phyloP scores from a whole-genome alignment of 2,329 filamentous ascomycete species.

The Fusarium anguioides region DNA sequence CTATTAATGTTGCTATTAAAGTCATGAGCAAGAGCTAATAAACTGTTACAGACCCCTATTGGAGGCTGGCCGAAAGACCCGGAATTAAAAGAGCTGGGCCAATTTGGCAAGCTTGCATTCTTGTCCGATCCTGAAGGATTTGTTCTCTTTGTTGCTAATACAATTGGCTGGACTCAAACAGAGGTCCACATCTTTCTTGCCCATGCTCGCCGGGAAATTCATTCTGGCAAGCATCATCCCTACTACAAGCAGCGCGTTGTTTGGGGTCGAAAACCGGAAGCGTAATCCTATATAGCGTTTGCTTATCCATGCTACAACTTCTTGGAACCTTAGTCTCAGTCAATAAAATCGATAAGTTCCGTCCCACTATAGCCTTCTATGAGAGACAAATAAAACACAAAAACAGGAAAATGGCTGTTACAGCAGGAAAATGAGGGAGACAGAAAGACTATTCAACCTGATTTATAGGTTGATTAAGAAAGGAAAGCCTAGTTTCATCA shows the following conservation, averaged over 20 bases:
- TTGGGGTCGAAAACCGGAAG: constrained; percentile 8
- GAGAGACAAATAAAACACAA: no score
- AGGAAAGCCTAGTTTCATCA: no score
- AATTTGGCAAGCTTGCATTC: constrained; percentile 5
- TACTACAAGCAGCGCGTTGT: constrained; percentile 12
- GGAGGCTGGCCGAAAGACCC: constrained; percentile 14
- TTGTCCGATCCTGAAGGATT: constrained; percentile 1
- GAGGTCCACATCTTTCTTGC: constrained; percentile 14
- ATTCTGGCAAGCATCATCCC: constrained; percentile 4
- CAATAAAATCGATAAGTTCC: no score
- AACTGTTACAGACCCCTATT: not conserved
- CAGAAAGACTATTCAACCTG: no score
- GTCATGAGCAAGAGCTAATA: not conserved
- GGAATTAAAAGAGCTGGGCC: not conserved
- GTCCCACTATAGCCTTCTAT: no score
- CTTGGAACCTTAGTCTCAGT: no score
- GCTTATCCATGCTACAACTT: no score
- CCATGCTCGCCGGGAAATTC: constrained; percentile 3
- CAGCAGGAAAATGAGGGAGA: no score
- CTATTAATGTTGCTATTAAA: no score
- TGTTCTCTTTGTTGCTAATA: constrained; percentile 17
- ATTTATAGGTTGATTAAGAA: no score
- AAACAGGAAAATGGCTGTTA: no score
- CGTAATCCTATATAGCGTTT: no score
- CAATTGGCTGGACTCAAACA: constrained; percentile 5